These are phyloP conservation scores for Mollisiaceae sp. DNA, from an alignment of 2,329 filamentous ascomycete genomes.

Conservation along the genomic window DNA sequence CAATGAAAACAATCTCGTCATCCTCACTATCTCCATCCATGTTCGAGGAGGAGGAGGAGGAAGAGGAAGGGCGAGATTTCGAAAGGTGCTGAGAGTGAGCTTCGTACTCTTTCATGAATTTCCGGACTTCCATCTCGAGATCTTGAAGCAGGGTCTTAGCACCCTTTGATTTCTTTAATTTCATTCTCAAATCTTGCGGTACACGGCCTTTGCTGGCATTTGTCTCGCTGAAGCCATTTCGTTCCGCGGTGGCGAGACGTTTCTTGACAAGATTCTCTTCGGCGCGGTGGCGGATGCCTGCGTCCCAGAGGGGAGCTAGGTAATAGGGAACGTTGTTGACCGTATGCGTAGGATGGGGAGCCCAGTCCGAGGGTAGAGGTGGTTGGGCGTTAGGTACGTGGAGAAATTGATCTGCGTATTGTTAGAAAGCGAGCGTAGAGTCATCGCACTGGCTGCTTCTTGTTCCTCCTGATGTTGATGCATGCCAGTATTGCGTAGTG, in stretches of 20 bases:
- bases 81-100: conserved; percentile 48
- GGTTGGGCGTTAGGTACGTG: conserved; percentile 86
- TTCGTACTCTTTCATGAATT: conserved; percentile 71
- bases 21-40: conserved; percentile 61
- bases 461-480: background rate
- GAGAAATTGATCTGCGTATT: conserved; percentile 74
- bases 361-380: conserved; percentile 82
- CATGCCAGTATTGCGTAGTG: conserved; percentile 25
- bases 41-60: conserved; percentile 31
- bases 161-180: conserved; percentile 77
- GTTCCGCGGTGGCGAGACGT: conserved; percentile 44
- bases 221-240: conserved; percentile 19
- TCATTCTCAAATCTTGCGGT: conserved; percentile 79
- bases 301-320: conserved; percentile 85
- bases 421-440: conserved; percentile 8
- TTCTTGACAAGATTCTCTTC: conserved; percentile 52
- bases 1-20: conserved; percentile 92
- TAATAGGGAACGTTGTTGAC: conserved; percentile 85
- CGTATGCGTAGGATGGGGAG: conserved; percentile 79
- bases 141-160: conserved; percentile 81
- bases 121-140: conserved; percentile 82
- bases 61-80: background rate
- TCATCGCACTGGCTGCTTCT: conserved; percentile 20
- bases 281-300: conserved; percentile 56
- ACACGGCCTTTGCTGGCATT: conserved; percentile 60